Conservation (phyloP, 1,284 basidiomycete genomes). For the Sporisorium scitamineum region DNA sequence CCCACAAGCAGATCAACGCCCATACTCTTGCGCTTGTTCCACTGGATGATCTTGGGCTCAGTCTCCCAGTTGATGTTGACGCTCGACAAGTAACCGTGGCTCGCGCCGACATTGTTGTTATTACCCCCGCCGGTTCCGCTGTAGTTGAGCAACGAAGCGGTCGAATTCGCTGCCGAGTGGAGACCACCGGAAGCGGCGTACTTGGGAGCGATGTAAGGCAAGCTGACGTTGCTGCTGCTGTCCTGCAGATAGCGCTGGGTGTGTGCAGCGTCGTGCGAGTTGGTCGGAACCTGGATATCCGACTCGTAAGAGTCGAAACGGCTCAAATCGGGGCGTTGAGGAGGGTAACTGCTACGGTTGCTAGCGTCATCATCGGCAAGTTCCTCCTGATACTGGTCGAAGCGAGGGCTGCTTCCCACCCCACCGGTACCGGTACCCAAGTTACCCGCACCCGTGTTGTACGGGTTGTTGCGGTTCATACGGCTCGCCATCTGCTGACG, state of each 20-base stretch:
- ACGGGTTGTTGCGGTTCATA: constrained; percentile 28
- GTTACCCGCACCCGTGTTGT: constrained; percentile 21
- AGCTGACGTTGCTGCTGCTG: constrained; percentile 42
- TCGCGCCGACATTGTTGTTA: constrained; percentile 19
- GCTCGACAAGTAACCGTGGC: constrained; percentile 36
- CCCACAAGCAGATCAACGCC: constrained; percentile 39
- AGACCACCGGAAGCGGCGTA: constrained; percentile 25
- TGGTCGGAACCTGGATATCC: constrained; percentile 33
- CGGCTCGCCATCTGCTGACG: constrained; percentile 30
- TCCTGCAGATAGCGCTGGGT: constrained; percentile 49
- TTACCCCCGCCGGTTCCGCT: constrained; percentile 27
- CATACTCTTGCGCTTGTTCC: constrained; percentile 50
- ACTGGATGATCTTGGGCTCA: constrained; percentile 54
- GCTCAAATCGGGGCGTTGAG: constrained; percentile 18
- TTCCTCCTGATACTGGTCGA: constrained; percentile 22
- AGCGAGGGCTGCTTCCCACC: constrained; percentile 35
- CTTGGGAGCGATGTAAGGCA: constrained; percentile 49
- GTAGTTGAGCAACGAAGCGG: constrained; percentile 44
- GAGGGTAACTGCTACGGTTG: constrained; percentile 30
- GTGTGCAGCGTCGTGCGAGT: constrained; percentile 38
- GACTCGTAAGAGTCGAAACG: constrained; percentile 46
- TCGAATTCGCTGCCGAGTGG: constrained; percentile 25
- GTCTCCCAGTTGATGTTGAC: constrained; percentile 40
- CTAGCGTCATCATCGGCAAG: not conserved
- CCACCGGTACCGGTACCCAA: constrained; percentile 9